Evolutionary conservation across 1,139 yeast genomes (phyloP).

Genomic region (Blastobotrys persicus): DNA sequence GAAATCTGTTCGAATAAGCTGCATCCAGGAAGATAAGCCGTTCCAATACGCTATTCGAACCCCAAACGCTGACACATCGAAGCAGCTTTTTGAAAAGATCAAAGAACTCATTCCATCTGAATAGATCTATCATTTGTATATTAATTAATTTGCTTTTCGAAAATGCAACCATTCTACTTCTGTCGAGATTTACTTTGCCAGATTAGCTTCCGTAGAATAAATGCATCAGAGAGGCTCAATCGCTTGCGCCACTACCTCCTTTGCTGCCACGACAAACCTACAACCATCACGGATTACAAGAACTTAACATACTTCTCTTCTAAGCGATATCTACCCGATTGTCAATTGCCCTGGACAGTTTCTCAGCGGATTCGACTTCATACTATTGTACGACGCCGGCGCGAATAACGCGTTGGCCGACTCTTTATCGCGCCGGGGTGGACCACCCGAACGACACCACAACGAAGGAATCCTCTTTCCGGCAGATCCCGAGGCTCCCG

Average conservation of each 20-base stretch:
- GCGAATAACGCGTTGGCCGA: neutral
- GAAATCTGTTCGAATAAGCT: conserved; percentile 71
- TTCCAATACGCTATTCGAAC: conserved; percentile 80
- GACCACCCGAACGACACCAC: neutral
- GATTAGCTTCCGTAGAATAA: no score
- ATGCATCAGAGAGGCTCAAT: no score
- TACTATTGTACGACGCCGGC: neutral
- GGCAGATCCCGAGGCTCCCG: neutral
- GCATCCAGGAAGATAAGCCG: conserved; percentile 60
- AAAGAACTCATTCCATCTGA: conserved; percentile 38
- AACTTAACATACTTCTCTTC: no score
- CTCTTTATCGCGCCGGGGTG: neutral
- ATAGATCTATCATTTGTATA: neutral
- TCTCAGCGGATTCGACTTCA: neutral
- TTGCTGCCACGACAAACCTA: no score
- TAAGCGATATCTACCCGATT: neutral
- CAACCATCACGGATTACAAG: no score
- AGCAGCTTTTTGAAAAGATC: conserved; percentile 55
- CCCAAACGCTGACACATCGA: conserved; percentile 59
- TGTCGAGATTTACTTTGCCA: no score
- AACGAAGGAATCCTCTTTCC: neutral
- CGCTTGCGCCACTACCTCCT: no score
- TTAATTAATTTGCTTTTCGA: no score
- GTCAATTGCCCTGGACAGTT: neutral
- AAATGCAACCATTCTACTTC: no score